Evolutionary conservation across 257 asterid species (phyloP).

Genomic region (Jacaranda mimosifolia): DNA sequence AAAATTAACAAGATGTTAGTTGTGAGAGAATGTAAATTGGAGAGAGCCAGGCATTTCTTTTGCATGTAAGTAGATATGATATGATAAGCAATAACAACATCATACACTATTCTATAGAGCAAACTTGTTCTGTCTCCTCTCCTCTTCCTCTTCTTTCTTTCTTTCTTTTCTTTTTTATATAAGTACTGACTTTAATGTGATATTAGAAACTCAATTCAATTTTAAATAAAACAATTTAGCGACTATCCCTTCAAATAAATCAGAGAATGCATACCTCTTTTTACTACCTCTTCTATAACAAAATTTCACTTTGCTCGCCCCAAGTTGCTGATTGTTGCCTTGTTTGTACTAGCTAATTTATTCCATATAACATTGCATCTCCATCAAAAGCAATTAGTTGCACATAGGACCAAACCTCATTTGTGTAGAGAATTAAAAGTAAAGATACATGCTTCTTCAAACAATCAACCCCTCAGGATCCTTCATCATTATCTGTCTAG

Average conservation of each 20-base stretch:
- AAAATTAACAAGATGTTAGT: constrained; percentile 18
- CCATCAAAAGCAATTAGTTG: constrained; percentile 27
- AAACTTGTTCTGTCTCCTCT: not conserved
- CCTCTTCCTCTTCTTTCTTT: too few relatives aligned
- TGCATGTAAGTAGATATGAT: constrained; percentile 3
- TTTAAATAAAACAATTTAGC: not conserved
- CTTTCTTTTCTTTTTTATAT: not conserved
- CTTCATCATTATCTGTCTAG: constrained; percentile 39
- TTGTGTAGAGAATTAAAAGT: constrained; percentile 13
- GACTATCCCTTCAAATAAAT: constrained; percentile 8
- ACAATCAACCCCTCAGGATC: constrained; percentile 34
- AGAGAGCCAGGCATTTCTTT: constrained; percentile 7
- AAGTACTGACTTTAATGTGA: not conserved
- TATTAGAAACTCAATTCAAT: constrained; percentile 1
- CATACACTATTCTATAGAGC: not conserved
- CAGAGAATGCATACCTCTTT: not conserved
- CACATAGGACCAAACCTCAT: constrained; percentile 17
- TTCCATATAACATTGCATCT: constrained; percentile 16
- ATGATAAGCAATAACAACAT: constrained; percentile 18
- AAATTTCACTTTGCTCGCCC: constrained; percentile 1
- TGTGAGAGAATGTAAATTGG: not conserved
- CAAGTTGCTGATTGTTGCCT: not conserved
- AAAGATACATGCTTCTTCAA: constrained; percentile 39
- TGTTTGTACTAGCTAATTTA: too few relatives aligned
- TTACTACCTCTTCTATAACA: not conserved